Evolutionary conservation across 2,329 filamentous ascomycete genomes (phyloP).

Genomic region (Reticulascus tulasneorum): DNA sequence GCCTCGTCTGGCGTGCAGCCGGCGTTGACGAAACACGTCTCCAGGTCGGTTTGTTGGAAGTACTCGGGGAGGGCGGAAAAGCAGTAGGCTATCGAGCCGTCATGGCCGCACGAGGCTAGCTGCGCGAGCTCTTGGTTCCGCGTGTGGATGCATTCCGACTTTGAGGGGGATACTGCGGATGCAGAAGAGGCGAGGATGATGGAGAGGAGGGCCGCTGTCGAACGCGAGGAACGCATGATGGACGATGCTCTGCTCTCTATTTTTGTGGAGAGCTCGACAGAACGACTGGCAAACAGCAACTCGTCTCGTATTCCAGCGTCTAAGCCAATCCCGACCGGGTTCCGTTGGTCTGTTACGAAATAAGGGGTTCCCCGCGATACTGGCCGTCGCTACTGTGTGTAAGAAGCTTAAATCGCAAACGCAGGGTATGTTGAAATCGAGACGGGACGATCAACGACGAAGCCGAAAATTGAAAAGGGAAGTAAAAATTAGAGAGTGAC

Average conservation of each 20-base stretch:
- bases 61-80: slow-evolving; percentile 28
- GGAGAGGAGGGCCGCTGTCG: slow-evolving; percentile 9
- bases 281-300: too few species aligned
- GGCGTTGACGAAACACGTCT: slow-evolving; percentile 29
- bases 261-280: too few species aligned
- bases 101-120: slow-evolving; percentile 40
- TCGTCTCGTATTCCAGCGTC: too few species aligned
- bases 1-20: slow-evolving; percentile 31
- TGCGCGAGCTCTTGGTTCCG: slow-evolving; percentile 34
- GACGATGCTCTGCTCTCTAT: too few species aligned
- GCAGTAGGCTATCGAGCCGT: slow-evolving; percentile 37
- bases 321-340: too few species aligned
- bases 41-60: slow-evolving; percentile 28
- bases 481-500: too few species aligned
- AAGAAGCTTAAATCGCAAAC: background rate
- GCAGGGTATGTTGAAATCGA: too few species aligned
- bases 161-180: slow-evolving; percentile 22
- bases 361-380: slow-evolving; percentile 1
- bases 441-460: too few species aligned
- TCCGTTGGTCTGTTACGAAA: too few species aligned
- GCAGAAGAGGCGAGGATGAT: slow-evolving; percentile 22
- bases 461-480: too few species aligned
- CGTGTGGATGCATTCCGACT: slow-evolving; percentile 34
- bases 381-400: background rate
- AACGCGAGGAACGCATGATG: slow-evolving; percentile 9